Base-by-base conservation (phyloP, 768 basidiomycete genomes). In the Calocybe cyanea region DNA sequence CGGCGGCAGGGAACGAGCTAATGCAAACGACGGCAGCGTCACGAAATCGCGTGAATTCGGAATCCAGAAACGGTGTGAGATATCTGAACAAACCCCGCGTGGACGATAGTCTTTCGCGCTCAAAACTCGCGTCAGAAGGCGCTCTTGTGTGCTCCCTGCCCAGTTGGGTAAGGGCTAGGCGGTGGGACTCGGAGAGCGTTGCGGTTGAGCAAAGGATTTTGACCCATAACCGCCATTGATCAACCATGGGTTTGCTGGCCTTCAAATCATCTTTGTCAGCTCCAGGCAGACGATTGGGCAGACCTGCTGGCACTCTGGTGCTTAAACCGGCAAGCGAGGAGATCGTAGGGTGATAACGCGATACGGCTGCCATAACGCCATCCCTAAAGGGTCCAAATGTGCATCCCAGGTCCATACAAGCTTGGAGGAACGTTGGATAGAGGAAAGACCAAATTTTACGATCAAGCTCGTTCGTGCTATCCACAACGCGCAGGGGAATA, bases 11-110 rank as follows among this genome's bases (percentile, higher is more conserved):
- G 54, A 95, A 87, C 19, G 87, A 83, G 57, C 92, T 93, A 59
- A 97, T 87, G 47, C 92, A 90, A 30, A 89, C 69, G 8, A 94
- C 90, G 10, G 89, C 90, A 0, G 86, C 82, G 59, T 93, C 88
- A 42, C 91, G 81, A 63, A 94, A 93, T 8, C 78, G 70, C 1
- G 79, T 79, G 57, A 87, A 84, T 55, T 95, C 92, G 5, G 87
- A 88, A 51, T 90, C 87, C 43, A 97, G 73, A 60, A 92, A 91
- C 5, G 90, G 88, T 0, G 89, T 87, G 43, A 94, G 70, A 54
- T 89, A 87, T 53, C 86, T 77, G 65, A 95, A 92, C 18, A 95
- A 64, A 19, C 84, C 90, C 19, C 86, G 78, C 3, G 89, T 85
- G 0, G 87, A 87, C n/a, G 80, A 77, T 56, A 90, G 77, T 39